A percentile compares a stretch with the other conserved stretches of the same genome.
phyloP scores from a whole-genome alignment of 176 grass and related monocot species.

The Avena eriantha region DNA sequence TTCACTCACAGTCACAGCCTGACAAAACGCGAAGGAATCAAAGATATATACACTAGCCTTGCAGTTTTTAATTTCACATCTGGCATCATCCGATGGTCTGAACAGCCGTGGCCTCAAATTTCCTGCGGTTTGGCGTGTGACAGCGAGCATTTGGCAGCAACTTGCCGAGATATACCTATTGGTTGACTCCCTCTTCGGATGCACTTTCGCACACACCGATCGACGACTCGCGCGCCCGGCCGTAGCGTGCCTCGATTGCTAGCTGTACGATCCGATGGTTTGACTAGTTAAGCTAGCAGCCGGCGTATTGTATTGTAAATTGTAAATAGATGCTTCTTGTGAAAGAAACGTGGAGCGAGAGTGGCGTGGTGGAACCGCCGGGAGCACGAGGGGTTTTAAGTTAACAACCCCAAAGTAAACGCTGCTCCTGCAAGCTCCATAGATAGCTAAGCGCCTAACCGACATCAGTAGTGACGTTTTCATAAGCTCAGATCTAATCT shows the following conservation, averaged over 20 bases:
- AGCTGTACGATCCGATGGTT: constrained; percentile 12
- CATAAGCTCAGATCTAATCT: constrained; percentile 7
- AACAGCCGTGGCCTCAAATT: constrained; percentile 19
- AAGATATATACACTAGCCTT: not conserved
- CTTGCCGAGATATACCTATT: not conserved
- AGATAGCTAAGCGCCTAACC: not conserved
- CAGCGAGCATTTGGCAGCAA: constrained; percentile 1
- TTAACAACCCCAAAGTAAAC: constrained; percentile 41
- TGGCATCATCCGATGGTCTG: not conserved
- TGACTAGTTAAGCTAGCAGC: not conserved
- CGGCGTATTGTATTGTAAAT: not conserved
- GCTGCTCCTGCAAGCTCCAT: not conserved
- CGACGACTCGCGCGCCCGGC: constrained; percentile 26
- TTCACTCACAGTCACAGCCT: not conserved
- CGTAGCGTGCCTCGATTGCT: not conserved
- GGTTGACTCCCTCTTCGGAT: constrained; percentile 24
- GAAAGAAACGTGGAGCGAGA: not conserved
- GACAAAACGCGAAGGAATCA: not conserved
- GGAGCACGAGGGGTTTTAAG: constrained; percentile 19
- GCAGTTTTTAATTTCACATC: not conserved
- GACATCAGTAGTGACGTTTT: not conserved
- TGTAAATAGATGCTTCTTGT: not conserved
- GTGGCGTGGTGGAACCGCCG: not conserved
- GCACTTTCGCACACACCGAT: constrained; percentile 27
- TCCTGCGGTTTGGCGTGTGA: constrained; percentile 19